Evolutionary conservation across 139 green algal genomes (phyloP).

Genomic region (Yamagishiella unicocca): DNA sequence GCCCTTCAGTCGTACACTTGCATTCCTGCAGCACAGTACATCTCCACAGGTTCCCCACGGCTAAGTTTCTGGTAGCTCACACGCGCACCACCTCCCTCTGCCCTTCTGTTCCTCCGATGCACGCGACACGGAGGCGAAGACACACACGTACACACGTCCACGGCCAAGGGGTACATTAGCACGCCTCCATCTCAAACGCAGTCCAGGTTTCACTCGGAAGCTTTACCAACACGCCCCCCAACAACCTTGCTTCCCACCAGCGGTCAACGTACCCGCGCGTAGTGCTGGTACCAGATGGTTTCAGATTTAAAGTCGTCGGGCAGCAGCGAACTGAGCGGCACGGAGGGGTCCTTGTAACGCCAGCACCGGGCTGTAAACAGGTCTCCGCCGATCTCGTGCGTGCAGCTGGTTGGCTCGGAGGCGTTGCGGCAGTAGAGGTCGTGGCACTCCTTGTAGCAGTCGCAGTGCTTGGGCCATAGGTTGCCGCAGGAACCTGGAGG

Average conservation of each 20-base stretch:
- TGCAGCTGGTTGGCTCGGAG: not conserved
- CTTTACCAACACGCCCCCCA: not conserved
- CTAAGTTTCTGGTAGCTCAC: too few species aligned
- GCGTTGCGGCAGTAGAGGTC: not conserved
- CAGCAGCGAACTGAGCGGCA: not conserved
- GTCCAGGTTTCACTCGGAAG: not conserved
- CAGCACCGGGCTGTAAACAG: not conserved
- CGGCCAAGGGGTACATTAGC: not conserved
- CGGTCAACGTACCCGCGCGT: not conserved
- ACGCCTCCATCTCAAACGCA: not conserved
- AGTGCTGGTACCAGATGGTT: conserved; percentile 23
- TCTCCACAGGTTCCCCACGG: too few species aligned
- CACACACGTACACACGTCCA: not conserved
- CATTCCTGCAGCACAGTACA: too few species aligned
- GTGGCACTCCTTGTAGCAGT: conserved; percentile 10
- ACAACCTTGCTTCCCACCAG: not conserved
- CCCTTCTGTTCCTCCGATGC: too few species aligned
- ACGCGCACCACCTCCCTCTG: too few species aligned
- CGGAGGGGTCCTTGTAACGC: not conserved
- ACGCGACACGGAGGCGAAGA: too few species aligned
- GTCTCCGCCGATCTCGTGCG: not conserved
- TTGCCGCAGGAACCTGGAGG: conserved; percentile 29
- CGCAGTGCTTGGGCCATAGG: conserved; percentile 25
- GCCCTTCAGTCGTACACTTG: too few species aligned
- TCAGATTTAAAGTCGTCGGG: not conserved